Base-by-base conservation (phyloP, 1,284 basidiomycete species). In the Microstroma glucosiphilum region DNA sequence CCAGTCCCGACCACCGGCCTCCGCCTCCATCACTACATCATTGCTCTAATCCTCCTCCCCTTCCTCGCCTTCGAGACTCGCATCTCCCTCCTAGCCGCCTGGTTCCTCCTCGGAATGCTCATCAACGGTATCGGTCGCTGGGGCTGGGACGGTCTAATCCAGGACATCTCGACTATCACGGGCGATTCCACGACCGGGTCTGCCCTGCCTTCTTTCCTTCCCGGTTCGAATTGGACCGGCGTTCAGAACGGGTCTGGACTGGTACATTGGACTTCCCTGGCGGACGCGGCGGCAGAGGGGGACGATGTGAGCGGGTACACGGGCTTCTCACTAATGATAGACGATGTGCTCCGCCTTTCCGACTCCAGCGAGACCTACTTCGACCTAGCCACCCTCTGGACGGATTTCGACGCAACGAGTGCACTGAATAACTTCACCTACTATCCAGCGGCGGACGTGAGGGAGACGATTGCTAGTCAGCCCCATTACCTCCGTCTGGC, bases 401-500 rank as follows among this genome's bases (percentile, higher is more conserved):
- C n/a, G 40, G 55, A 15, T 15, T 51, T 0, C 13, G n/a, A 12
- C 17, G 12, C 13, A 7, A n/a, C 7, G 19, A 6, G 23, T 1
- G 12, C 21, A 8, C 13, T 17, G 3, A 54, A 17, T 7, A 49
- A 25, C 53, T 56, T 57, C 11, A 43, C 56, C 17, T 41, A 25
- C 40, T 49, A 26, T 51, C 56, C 58, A 26, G 88, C 87, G 68
- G 82, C 83, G 4, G 82, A 63, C 40, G 9, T 90, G 56, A 82
- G 88, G 59, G 74, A 81, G 0, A 82, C 82, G 15, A 73, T 92
- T 8, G 4, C 53, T n/a, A 54, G 56, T 2, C 15, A 60, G 6
- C 86, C 88, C 0, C 90, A 92, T 79, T 92, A 90, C 81, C 88
- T 92, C 78, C 83, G 90, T 63, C 81, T 91, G 56, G 90, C 89